Percentiles rank a stretch among this genome's conserved stretches.
These are phyloP conservation scores for Acanthamoeba rhysodes DNA, from an alignment of 208 protist genomes.

Conservation along the genomic window DNA sequence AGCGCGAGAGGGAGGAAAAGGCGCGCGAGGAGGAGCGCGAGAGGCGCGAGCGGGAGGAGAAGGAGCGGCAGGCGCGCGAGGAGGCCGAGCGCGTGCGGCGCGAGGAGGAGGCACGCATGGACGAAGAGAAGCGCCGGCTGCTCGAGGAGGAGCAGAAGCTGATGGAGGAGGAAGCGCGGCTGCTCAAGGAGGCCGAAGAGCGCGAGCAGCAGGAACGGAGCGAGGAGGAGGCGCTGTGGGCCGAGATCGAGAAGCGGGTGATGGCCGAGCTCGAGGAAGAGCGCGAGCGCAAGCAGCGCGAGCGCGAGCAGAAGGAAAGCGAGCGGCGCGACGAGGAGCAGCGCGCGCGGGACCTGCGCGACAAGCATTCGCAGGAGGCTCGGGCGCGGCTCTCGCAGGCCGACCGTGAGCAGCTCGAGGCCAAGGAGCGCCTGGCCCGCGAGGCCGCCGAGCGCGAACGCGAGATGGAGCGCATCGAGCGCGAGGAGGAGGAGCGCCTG, in stretches of 20 bases:
- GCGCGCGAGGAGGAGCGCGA: constrained; percentile 15
- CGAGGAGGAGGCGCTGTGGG: constrained; percentile 47
- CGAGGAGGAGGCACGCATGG: constrained; percentile 12
- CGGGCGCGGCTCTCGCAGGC: background rate
- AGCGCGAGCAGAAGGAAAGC: constrained; percentile 19
- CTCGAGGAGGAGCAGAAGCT: constrained; percentile 50
- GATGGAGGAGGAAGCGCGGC: constrained; percentile 16
- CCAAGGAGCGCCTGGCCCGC: background rate
- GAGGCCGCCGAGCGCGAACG: background rate
- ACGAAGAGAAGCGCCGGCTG: background rate
- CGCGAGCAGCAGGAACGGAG: background rate
- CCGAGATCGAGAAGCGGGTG: constrained; percentile 60
- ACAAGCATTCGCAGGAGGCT: background rate
- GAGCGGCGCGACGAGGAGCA: background rate
- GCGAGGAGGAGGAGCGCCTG: constrained; percentile 61
- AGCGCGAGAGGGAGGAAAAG: background rate
- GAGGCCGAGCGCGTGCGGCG: background rate
- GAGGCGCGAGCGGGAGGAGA: background rate
- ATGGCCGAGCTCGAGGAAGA: constrained; percentile 56
- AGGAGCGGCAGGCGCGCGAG: background rate
- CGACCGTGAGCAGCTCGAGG: background rate
- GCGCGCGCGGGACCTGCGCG: background rate
- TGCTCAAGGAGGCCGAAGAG: constrained; percentile 41
- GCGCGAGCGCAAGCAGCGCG: constrained; percentile 11
- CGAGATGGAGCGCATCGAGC: constrained; percentile 39